Percentiles rank a stretch among this genome's conserved stretches.
phyloP scores from a whole-genome alignment of 495 filamentous ascomycete genomes.

The Penicillium dipodomyicola region DNA sequence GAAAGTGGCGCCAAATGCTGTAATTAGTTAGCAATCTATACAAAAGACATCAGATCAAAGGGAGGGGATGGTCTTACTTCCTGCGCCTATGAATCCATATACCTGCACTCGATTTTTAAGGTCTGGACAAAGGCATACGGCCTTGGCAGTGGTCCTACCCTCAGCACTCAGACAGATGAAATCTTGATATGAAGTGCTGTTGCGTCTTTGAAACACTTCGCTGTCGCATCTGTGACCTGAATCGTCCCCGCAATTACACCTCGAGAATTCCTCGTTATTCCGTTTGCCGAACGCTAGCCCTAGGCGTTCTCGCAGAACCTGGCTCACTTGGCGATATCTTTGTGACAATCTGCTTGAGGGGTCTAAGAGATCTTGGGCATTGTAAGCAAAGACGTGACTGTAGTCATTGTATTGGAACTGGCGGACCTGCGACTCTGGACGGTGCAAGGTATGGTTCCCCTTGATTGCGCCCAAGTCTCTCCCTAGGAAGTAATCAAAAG shows the following conservation, averaged over 20 bases:
- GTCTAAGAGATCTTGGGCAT: slow-evolving; percentile 4
- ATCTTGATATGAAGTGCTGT: neutral
- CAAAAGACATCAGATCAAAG: neutral
- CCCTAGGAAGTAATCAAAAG: neutral
- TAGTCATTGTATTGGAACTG: too few relatives aligned
- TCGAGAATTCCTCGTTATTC: slow-evolving; percentile 14
- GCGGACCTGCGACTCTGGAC: too few relatives aligned
- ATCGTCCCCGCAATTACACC: slow-evolving; percentile 9
- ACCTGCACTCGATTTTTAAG: slow-evolving; percentile 13
- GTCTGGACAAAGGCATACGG: slow-evolving; percentile 5
- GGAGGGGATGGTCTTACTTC: slow-evolving; percentile 15
- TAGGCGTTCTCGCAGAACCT: slow-evolving; percentile 10
- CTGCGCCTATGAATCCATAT: slow-evolving; percentile 22
- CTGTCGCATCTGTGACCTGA: slow-evolving; percentile 8
- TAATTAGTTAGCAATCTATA: slow-evolving; percentile 11
- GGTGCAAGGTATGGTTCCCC: neutral
- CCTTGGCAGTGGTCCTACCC: neutral
- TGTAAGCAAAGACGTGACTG: neutral
- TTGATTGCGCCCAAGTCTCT: slow-evolving; percentile 1
- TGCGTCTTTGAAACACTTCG: neutral
- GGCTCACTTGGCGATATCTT: slow-evolving; percentile 17
- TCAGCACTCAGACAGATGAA: neutral
- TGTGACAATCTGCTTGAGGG: slow-evolving; percentile 5
- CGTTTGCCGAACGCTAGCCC: slow-evolving; percentile 7
- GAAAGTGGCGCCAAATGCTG: slow-evolving; percentile 27